Base-by-base conservation (phyloP, 192 early-diverging fungal species). In the Chytriomyces sp. region DNA sequence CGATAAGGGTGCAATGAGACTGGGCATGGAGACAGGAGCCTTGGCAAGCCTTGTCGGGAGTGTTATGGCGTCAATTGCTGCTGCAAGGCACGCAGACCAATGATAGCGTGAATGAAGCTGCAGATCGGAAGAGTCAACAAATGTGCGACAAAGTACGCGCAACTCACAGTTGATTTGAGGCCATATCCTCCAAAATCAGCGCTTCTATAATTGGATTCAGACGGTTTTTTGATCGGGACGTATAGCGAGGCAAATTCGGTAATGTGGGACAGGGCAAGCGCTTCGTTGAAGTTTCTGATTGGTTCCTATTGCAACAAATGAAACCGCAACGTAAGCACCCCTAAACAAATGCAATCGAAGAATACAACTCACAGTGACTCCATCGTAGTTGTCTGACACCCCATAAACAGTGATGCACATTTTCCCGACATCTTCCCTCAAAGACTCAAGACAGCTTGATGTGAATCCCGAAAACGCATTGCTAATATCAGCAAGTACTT, bases 391-490 rank as follows among this genome's bases (percentile, higher is more conserved):
- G 20, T 77, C 76, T 18, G 50, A 69, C 6, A 87, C 50, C 24
- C 86, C 86, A 80, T 81, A 88, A 1, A 75, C 72, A 16, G 82
- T 71, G 6, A 81, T 67, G 26, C 76, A 49, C 53, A 82, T 83
- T 75, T 87, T 87, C 5, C 77, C 62, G 60, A 79, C 80, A 59
- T 88, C 82, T 47, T 86, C 82, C 0, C 60, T 49, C 11, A 88
- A 8, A 43, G 78, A 64, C n/a, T 82, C 80, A 5, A 83, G 64
- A 24, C 82, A 61, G 16, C 45, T 8, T 8, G 81, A 79, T 18
- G 77, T 60, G 24, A 88, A 57, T 7, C 84, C 86, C 13, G 79
- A 35, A 72, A 88, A 88, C 18, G 84, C 86, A 65, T 82, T 75
- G 24, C 67, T 57, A 20, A 70, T 75, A 68, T 86, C 84, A 9